Evolutionary conservation across 306 rosid genomes (phyloP).

Genomic region (Gastrolobium bilobum): DNA sequence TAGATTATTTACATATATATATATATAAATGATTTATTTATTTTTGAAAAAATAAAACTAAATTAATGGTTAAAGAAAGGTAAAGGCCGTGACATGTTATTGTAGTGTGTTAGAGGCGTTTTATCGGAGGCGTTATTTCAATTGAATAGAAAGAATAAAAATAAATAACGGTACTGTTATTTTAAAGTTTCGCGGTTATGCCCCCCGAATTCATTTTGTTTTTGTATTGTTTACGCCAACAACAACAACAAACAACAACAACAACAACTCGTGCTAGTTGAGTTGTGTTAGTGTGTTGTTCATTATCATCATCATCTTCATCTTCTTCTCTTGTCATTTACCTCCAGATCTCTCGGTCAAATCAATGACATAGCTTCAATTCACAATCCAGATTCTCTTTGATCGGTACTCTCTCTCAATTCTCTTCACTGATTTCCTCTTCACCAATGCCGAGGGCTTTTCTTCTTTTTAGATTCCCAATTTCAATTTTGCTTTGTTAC

Average conservation of each 20-base stretch:
- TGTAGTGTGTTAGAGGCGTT: background rate
- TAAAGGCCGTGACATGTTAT: background rate
- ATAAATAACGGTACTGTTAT: slow-evolving; percentile 36
- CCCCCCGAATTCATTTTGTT: slow-evolving; percentile 59
- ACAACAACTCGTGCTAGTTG: background rate
- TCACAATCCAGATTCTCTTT: slow-evolving; percentile 4
- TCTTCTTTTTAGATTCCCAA: slow-evolving; percentile 31
- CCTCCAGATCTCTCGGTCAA: slow-evolving; percentile 45
- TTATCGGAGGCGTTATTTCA: background rate
- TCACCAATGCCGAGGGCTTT: slow-evolving; percentile 21
- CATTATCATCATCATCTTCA: slow-evolving; percentile 25
- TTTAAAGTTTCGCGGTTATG: slow-evolving; percentile 94
- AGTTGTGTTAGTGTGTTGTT: slow-evolving; percentile 6
- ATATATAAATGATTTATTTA: too few relatives aligned
- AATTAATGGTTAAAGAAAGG: too few relatives aligned
- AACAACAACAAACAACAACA: slow-evolving; percentile 34
- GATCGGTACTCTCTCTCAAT: slow-evolving; percentile 48
- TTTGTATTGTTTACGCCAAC: slow-evolving; percentile 43
- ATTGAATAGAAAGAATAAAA: background rate
- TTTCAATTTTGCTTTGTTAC: slow-evolving; percentile 8
- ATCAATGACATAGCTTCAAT: slow-evolving; percentile 26
- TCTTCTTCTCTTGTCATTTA: slow-evolving; percentile 2
- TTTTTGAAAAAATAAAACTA: too few relatives aligned
- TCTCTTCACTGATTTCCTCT: slow-evolving; percentile 26
- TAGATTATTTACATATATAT: background rate